A percentile compares a stretch with the other conserved stretches of the same genome.
Evolutionary conservation across 768 basidiomycete genomes (phyloP).

Genomic region (Trametes elegans): DNA sequence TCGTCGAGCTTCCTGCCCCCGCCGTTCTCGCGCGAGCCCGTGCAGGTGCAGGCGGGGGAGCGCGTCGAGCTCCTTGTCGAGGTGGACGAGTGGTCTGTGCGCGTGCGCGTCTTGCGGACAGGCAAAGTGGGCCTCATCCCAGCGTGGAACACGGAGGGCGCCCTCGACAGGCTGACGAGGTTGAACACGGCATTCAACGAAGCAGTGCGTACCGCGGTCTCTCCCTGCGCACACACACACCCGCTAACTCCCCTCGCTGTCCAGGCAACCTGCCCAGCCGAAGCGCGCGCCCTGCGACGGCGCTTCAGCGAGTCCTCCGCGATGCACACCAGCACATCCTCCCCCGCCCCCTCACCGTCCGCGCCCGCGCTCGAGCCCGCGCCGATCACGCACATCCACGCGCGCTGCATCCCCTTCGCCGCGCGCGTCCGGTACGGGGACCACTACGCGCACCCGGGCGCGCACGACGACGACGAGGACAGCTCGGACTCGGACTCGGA

Average conservation of each 20-base stretch:
- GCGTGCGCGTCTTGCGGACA: slow-evolving; percentile 21
- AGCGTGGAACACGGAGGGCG: slow-evolving; percentile 30
- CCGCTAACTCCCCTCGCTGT: not conserved
- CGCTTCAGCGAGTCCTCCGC: slow-evolving; percentile 14
- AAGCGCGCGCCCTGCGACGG: slow-evolving; percentile 12
- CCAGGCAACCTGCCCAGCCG: slow-evolving; percentile 22
- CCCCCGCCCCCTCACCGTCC: not conserved
- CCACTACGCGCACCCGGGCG: slow-evolving; percentile 14
- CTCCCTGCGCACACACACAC: not conserved
- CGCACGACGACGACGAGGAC: slow-evolving; percentile 14
- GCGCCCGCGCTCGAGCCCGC: no score
- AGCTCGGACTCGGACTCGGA: not conserved
- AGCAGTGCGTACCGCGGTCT: slow-evolving; percentile 20
- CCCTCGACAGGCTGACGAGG: slow-evolving; percentile 28
- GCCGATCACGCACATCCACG: slow-evolving; percentile 22
- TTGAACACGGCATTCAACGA: slow-evolving; percentile 31
- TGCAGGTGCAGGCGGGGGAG: slow-evolving; percentile 24
- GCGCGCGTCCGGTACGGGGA: slow-evolving; percentile 17
- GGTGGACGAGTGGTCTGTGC: slow-evolving; percentile 25
- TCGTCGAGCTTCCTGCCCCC: slow-evolving; percentile 21
- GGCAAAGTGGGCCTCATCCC: slow-evolving; percentile 25
- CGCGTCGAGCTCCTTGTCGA: slow-evolving; percentile 26
- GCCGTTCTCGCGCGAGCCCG: slow-evolving; percentile 25
- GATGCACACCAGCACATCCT: not conserved
- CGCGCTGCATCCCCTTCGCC: slow-evolving; percentile 21